Evolutionary conservation across 2,329 filamentous ascomycete species (phyloP).

Genomic region (Lizonia empirigonia): DNA sequence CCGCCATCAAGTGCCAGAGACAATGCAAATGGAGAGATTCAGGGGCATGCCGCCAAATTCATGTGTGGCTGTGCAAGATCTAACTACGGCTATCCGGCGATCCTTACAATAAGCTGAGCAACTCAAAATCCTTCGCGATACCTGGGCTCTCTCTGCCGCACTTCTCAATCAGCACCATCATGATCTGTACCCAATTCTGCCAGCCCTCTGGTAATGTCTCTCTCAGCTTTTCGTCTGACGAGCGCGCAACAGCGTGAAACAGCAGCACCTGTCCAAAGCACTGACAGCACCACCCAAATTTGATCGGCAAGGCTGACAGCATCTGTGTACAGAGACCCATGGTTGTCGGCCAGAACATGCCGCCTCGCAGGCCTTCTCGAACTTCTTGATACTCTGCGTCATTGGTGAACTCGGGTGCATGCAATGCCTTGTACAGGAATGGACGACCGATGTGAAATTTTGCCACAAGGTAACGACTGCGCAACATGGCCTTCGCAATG

Average conservation of each 20-base stretch:
- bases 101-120: conserved; percentile 39
- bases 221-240: conserved; percentile 35
- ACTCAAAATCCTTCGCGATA: conserved; percentile 43
- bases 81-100: conserved; percentile 5
- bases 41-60: background rate
- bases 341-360: conserved; percentile 47
- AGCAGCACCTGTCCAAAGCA: conserved; percentile 47
- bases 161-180: conserved; percentile 43
- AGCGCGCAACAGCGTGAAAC: conserved; percentile 41
- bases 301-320: conserved; percentile 43
- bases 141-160: conserved; percentile 43
- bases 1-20: background rate
- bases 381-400: conserved; percentile 42
- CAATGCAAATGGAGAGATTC: background rate
- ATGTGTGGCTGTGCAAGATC: conserved; percentile 7
- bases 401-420: conserved; percentile 37
- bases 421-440: conserved; percentile 48
- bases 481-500: conserved; percentile 47
- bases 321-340: conserved; percentile 47
- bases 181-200: conserved; percentile 45
- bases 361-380: conserved; percentile 35
- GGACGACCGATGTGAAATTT: conserved; percentile 48
- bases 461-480: conserved; percentile 46
- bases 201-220: conserved; percentile 43
- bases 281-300: conserved; percentile 48